phyloP scores from a whole-genome alignment of 106 monocot genomes.

The Xerophyta viscosa region DNA sequence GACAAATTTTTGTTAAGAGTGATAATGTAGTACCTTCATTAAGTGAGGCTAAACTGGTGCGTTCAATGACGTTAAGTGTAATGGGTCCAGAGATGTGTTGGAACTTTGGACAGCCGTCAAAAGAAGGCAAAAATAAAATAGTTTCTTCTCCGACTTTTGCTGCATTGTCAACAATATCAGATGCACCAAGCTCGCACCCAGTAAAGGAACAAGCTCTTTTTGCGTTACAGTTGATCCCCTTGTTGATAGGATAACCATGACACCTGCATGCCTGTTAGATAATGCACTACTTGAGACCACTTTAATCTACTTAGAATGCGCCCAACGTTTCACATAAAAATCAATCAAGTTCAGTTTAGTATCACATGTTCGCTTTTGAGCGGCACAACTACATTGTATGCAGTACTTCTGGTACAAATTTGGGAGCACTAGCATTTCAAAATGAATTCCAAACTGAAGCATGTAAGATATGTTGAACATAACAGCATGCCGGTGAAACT shows the following conservation, averaged over 20 bases:
- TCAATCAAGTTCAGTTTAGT: too few species aligned
- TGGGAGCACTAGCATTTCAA: too few species aligned
- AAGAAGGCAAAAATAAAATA: slow-evolving; percentile 58
- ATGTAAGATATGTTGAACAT: too few species aligned
- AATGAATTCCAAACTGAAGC: too few species aligned
- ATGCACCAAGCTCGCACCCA: slow-evolving; percentile 24
- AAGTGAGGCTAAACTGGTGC: slow-evolving; percentile 58
- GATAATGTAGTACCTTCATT: slow-evolving; percentile 85
- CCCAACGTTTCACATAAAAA: too few species aligned
- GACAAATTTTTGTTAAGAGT: too few species aligned
- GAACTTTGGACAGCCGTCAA: slow-evolving; percentile 25
- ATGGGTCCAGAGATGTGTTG: slow-evolving; percentile 29
- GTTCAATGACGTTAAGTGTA: slow-evolving; percentile 62
- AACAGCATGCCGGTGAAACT: too few species aligned
- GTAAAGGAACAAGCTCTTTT: slow-evolving; percentile 35
- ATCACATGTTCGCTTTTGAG: too few species aligned
- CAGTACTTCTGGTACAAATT: too few species aligned
- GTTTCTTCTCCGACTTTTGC: slow-evolving; percentile 53
- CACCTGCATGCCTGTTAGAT: slow-evolving; percentile 75
- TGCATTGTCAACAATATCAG: slow-evolving; percentile 52
- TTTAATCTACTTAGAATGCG: neutral
- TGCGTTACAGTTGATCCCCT: slow-evolving; percentile 6
- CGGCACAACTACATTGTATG: too few species aligned
- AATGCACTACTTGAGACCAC: too few species aligned
- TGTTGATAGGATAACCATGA: slow-evolving; percentile 48